Conservation (phyloP, 2,329 filamentous ascomycete genomes). For the Didymella keratinophila region DNA sequence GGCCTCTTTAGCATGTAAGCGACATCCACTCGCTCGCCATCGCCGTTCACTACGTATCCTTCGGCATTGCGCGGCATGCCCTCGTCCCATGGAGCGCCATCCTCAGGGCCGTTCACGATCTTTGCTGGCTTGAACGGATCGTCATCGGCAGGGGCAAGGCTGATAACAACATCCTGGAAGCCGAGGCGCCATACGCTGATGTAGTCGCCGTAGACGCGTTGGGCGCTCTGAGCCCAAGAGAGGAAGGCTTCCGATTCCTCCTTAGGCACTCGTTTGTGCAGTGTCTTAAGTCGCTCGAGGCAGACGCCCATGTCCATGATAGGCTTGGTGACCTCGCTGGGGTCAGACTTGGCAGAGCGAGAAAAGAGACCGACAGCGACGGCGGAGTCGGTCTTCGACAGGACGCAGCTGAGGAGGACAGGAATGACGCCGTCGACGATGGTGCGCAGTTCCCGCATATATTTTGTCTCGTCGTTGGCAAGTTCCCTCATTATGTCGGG, state of each 20-base stretch:
- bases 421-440: conserved; percentile 95
- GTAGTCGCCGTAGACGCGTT: conserved; percentile 84
- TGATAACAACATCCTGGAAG: conserved; percentile 94
- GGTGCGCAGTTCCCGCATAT: conserved; percentile 89
- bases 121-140: conserved; percentile 60
- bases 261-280: conserved; percentile 82
- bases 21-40: conserved; percentile 92
- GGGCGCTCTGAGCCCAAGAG: conserved; percentile 80
- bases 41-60: conserved; percentile 69
- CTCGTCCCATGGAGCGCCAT: conserved; percentile 61
- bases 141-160: conserved; percentile 79
- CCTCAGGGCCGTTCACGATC: conserved; percentile 54
- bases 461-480: conserved; percentile 82
- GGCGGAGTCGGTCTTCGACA: conserved; percentile 73
- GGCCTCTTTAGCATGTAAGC: conserved; percentile 91
- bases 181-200: conserved; percentile 88
- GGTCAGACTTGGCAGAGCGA: conserved; percentile 64
- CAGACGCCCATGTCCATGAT: conserved; percentile 94
- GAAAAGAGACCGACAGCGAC: conserved; percentile 73
- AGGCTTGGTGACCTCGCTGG: conserved; percentile 74
- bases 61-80: conserved; percentile 65
- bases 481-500: conserved; percentile 82
- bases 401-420: conserved; percentile 83
- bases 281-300: conserved; percentile 80
- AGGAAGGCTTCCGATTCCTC: conserved; percentile 75